Evolutionary conservation across 495 filamentous ascomycete genomes (phyloP).

Genomic region (Symbiotaphrina buchneri): DNA sequence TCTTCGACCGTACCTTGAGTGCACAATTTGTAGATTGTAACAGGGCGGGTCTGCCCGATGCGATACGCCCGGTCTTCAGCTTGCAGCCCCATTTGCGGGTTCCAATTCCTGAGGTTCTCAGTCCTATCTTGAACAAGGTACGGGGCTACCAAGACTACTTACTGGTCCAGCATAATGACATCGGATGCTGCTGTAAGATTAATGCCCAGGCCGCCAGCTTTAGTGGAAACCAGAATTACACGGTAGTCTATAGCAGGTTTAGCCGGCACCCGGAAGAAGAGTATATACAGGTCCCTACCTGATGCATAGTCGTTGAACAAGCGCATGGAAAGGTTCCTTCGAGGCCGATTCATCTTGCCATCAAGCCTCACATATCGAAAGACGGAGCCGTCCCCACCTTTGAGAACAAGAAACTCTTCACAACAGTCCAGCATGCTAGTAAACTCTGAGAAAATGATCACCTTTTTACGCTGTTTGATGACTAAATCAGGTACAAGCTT

Average conservation of each 20-base stretch:
- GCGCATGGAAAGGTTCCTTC: slow-evolving; percentile 31
- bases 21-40: slow-evolving; percentile 33
- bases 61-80: slow-evolving; percentile 36
- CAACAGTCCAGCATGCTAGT: slow-evolving; percentile 32
- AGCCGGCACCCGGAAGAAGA: too few species aligned
- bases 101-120: slow-evolving; percentile 24
- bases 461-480: slow-evolving; percentile 29
- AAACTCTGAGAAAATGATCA: slow-evolving; percentile 41
- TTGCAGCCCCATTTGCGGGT: slow-evolving; percentile 37
- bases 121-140: background rate
- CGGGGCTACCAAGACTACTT: background rate
- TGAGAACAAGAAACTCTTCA: slow-evolving; percentile 30
- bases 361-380: slow-evolving; percentile 35
- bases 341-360: slow-evolving; percentile 26
- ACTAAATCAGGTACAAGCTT: slow-evolving; percentile 36
- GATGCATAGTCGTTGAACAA: slow-evolving; percentile 26
- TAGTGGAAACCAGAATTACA: slow-evolving; percentile 40
- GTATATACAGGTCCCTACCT: too few species aligned
- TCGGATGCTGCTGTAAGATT: slow-evolving; percentile 36
- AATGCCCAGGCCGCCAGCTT: slow-evolving; percentile 40
- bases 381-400: slow-evolving; percentile 18
- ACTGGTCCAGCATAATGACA: slow-evolving; percentile 37
- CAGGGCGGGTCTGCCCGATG: slow-evolving; percentile 32
- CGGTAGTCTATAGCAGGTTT: slow-evolving; percentile 19
- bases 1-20: slow-evolving; percentile 38